Base-by-base conservation (phyloP, 2,329 filamentous ascomycete genomes). In the Trichoderma koningiopsis region DNA sequence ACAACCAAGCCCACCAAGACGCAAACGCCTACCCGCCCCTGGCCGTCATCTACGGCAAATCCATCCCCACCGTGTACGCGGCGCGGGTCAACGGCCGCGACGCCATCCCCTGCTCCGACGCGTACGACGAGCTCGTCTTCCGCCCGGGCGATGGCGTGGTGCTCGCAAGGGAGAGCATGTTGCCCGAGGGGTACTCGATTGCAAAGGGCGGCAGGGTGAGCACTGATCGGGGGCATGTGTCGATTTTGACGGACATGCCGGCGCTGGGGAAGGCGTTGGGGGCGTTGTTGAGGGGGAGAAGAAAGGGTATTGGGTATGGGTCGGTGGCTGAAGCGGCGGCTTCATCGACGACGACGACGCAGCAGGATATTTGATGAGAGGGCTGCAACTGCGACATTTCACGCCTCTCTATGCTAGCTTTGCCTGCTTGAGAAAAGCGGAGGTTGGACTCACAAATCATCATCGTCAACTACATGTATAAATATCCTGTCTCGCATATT, bases 141-240 rank as follows among this genome's bases (percentile, higher is more conserved):
- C 91, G 92, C 0, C 91, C 90, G 27, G 94, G 94, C 2, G 94
- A 98, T 77, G 95, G 94, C 0, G 94, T 98, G 0, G 93, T 95
- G 67, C 85, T 97, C 7, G 92, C 94, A 0, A 88, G 88, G 62
- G 92, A 95, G 71, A 92, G 94, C 0, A 95, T 96, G 92, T 80
- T 96, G 55, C 94, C 94, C 0, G 81, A 87, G 2, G 94, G 94
- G 0, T 97, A 97, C 77, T 85, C 87, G 60, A 83, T 92, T 43
- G 92, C 90, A 1, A 88, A 86, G 57, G 91, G 90, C 14, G 94
- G 94, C 0, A 83, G 93, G 22, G 88, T 97, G 14, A 90, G 88
- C 73, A 94, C 91, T 66, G 93, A 97, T 72, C 85, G 93, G 3
- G 94, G 95, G 0, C 95, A 98, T 81, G 91, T 97, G 43, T 94